Conservation (phyloP, 768 basidiomycete genomes). For the Boletus rufocinnamomeus region DNA sequence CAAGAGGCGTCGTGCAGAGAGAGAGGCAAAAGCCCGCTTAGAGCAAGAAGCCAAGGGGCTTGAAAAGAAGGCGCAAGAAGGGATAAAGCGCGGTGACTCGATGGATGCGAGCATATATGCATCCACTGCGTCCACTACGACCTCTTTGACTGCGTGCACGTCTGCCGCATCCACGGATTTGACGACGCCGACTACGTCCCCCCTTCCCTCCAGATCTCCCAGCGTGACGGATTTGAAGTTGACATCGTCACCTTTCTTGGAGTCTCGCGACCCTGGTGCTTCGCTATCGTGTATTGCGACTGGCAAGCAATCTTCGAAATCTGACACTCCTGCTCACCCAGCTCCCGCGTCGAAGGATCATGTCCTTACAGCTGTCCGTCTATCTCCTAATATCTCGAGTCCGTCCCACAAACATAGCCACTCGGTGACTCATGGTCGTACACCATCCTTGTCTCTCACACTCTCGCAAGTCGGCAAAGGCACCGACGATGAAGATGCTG, state of each 20-base stretch:
- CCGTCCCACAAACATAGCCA: constrained; percentile 10
- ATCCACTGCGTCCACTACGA: constrained; percentile 27
- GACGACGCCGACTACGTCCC: constrained; percentile 24
- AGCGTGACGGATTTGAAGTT: constrained; percentile 21
- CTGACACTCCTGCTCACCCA: not conserved
- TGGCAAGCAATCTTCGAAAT: not conserved
- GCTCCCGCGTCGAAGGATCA: constrained; percentile 18
- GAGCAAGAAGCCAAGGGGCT: constrained; percentile 23
- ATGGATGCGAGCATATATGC: constrained; percentile 25
- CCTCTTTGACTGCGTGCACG: constrained; percentile 25
- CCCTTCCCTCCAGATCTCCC: constrained; percentile 24
- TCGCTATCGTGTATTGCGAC: not conserved
- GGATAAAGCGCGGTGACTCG: constrained; percentile 26
- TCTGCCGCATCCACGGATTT: constrained; percentile 20
- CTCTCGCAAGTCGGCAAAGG: constrained; percentile 13
- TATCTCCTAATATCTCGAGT: constrained; percentile 22
- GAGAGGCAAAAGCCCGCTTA: constrained; percentile 40
- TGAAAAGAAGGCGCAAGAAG: constrained; percentile 19
- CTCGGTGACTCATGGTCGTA: not conserved
- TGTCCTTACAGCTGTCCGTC: constrained; percentile 27
- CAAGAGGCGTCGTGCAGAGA: constrained; percentile 60
- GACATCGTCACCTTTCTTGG: constrained; percentile 4
- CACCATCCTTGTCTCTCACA: not conserved
- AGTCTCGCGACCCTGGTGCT: not conserved
- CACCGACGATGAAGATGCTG: not conserved